These are phyloP conservation scores for Kodamaea suecica DNA, from an alignment of 1,139 yeast genomes.

Conservation along the genomic window DNA sequence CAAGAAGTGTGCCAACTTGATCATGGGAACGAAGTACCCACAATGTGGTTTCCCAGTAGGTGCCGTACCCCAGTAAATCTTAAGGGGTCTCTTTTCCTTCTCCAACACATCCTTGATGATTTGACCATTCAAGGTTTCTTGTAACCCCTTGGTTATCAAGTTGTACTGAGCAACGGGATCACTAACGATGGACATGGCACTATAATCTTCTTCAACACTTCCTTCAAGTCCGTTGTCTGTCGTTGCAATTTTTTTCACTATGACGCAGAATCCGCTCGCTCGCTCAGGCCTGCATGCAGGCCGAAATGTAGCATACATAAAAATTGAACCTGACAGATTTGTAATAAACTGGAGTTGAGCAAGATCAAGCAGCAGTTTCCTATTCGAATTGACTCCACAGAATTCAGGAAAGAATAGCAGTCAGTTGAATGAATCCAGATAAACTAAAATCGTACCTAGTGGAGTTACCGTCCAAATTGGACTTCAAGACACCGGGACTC, in stretches of 20 bases:
- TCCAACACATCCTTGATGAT: constrained; percentile 83
- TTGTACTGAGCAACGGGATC: constrained; percentile 66
- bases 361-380: no score
- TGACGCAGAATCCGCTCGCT: no score
- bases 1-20: constrained; percentile 90
- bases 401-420: background rate
- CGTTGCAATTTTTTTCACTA: no score
- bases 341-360: no score
- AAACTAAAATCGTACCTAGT: constrained; percentile 28
- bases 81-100: constrained; percentile 75
- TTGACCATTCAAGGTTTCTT: constrained; percentile 86
- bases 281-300: no score
- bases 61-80: constrained; percentile 87
- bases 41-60: constrained; percentile 98
- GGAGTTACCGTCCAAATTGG: constrained; percentile 24
- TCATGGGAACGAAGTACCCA: constrained; percentile 98
- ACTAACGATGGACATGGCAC: constrained; percentile 22
- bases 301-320: no score
- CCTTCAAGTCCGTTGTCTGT: background rate
- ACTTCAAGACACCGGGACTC: constrained; percentile 14
- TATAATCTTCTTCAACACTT: no score
- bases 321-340: no score
- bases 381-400: no score
- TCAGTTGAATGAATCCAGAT: constrained; percentile 8
- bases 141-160: constrained; percentile 80